Conservation (phyloP, 2,329 filamentous ascomycete species). For the Xylariaceae sp. region DNA sequence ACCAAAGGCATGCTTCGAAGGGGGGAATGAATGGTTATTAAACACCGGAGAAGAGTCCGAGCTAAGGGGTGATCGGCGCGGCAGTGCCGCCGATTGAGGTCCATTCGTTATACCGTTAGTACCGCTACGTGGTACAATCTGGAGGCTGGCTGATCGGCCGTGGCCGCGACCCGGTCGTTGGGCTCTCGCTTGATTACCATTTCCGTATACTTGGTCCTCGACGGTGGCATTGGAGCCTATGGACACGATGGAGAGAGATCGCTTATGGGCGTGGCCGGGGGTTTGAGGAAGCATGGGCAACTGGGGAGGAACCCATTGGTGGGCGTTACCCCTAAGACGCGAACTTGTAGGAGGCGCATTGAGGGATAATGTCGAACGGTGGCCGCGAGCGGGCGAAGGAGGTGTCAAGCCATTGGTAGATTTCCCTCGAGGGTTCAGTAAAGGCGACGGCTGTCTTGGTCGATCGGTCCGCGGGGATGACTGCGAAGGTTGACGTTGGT, state of each 20-base stretch:
- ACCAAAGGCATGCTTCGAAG: slow-evolving; percentile 51
- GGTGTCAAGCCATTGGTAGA: slow-evolving; percentile 54
- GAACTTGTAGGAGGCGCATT: slow-evolving; percentile 56
- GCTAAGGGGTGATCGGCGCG: slow-evolving; percentile 51
- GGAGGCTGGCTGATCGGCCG: slow-evolving; percentile 80
- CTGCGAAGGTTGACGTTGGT: slow-evolving; percentile 35
- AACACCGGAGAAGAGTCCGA: slow-evolving; percentile 58
- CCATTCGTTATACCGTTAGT: slow-evolving; percentile 50
- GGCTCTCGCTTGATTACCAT: slow-evolving; percentile 50
- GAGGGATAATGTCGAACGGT: slow-evolving; percentile 72
- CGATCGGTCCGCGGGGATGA: slow-evolving; percentile 45
- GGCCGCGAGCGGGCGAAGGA: slow-evolving; percentile 58
- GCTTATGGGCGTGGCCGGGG: slow-evolving; percentile 68
- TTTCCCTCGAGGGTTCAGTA: slow-evolving; percentile 51
- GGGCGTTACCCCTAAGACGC: slow-evolving; percentile 54
- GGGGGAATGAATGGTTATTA: slow-evolving; percentile 60
- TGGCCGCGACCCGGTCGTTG: slow-evolving; percentile 69
- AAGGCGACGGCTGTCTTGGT: slow-evolving; percentile 50
- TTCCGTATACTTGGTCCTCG: slow-evolving; percentile 53
- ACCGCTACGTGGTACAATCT: slow-evolving; percentile 66
- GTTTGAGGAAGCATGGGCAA: slow-evolving; percentile 35
- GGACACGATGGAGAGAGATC: slow-evolving; percentile 84
- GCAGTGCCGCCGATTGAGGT: slow-evolving; percentile 49
- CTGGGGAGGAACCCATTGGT: slow-evolving; percentile 52
- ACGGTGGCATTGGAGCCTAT: slow-evolving; percentile 64